Evolutionary conservation across 2,329 filamentous ascomycete genomes (phyloP), one percentile per base, ranked within the genome.

Genomic region (Hypoxylon sp.): DNA sequence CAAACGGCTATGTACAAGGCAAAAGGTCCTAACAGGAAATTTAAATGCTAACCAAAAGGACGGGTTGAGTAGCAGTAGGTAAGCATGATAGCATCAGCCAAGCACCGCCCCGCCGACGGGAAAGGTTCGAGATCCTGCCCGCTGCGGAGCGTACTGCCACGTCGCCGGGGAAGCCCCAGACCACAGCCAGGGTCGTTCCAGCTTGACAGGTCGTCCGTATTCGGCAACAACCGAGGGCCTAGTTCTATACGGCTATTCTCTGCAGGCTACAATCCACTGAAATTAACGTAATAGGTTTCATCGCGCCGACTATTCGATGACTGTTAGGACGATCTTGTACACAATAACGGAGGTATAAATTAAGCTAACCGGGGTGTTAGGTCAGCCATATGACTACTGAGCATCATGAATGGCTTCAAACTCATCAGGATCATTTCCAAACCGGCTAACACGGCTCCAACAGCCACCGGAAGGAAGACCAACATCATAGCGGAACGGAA

Each of bases 111-210:
- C 39, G 39, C 39, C 4, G 17, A 10, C 22, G 31, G 47, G 4
- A 42, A 26, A 31, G 17, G n/a, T 51, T 59, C 14, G 14, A 50
- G 46, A 51, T 51, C 26, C 56, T 51, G 26, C 46, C 46, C 47
- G 42, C n/a, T 51, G 47, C 46, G 47, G 55, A 58, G 55, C 19
- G 33, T 29, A 50, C 31, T 58, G 56, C 56, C 56, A 59, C 56
- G 56, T 59, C 22, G 46, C 47, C 51, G 29, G 35, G 56, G 37
- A 11, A n/a, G 33, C 47, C 53, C 56, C 47, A 42, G 47, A 51
- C 19, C 13, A 11, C 31, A 39, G 17, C 35, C 17, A 22, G 24
- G 53, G 37, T 57, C 37, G 8, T 46, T 26, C 29, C 33, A 54
- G 51, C 51, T 29, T 39, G 31, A 39, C 51, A 54, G 33, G 51